Evolutionary conservation across 2,329 filamentous ascomycete genomes (phyloP).

Genomic region (Talaromyces funiculosus): DNA sequence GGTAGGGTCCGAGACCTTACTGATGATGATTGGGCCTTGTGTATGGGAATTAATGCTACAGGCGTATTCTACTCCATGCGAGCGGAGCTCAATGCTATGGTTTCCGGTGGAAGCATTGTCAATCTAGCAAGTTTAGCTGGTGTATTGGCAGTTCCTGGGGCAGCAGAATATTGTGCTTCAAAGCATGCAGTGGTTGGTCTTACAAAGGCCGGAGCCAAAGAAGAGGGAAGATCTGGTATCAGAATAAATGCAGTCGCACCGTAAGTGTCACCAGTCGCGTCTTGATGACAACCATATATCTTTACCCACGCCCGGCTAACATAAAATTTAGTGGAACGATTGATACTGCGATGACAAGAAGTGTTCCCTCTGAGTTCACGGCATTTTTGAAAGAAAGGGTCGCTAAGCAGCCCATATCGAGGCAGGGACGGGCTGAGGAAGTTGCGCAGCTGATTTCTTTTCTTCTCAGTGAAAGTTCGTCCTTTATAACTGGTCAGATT

Average conservation of each 20-base stretch:
- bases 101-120: not conserved
- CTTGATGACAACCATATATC: not conserved
- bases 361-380: too few relatives aligned
- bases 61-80: not conserved
- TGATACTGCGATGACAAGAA: not conserved
- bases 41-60: not conserved
- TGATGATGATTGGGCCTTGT: not conserved
- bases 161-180: constrained; percentile 28
- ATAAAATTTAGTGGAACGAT: not conserved
- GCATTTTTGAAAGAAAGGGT: too few relatives aligned
- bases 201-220: constrained; percentile 34
- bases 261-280: too few relatives aligned
- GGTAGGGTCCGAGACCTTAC: not conserved
- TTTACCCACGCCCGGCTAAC: not conserved
- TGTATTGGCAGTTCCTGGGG: not conserved
- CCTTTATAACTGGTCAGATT: not conserved
- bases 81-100: not conserved
- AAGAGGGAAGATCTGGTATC: constrained; percentile 29
- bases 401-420: not conserved
- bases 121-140: not conserved
- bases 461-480: not conserved
- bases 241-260: constrained; percentile 41
- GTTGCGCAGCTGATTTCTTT: not conserved
- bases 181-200: constrained; percentile 32
- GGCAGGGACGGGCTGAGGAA: not conserved